Evolutionary conservation across 768 basidiomycete genomes (phyloP), one percentile per base, ranked within the genome.

Genomic region (Astraeus odoratus): DNA sequence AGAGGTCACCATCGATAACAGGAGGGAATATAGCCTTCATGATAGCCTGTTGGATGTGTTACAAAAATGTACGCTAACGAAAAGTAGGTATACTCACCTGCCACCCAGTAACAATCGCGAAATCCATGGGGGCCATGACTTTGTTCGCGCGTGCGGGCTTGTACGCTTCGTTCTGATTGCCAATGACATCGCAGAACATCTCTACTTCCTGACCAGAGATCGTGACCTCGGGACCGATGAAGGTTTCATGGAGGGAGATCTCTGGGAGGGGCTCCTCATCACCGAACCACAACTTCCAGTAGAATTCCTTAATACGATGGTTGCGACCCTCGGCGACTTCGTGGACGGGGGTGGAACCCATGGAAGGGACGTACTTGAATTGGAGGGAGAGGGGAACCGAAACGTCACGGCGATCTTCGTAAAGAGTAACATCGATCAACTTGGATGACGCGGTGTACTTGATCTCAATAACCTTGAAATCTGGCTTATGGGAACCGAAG

Each of bases 261-360:
- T 76, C 65, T 8, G 93, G 87, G 20, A 97, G 73, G 1, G 63
- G 63, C 54, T 85, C 77, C 49, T 87, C 72, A 58, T 92, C 91
- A 29, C 96, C 93, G 61, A 92, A 95, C 96, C 96, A 98, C 26
- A 98, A 68, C 61, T 83, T 83, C 96, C 96, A 99, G 72, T 99
- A 99, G 63, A 98, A 98, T 55, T 86, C 80, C 69, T 96, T 98
- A 71, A 98, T 94, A 50, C 87, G 80, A 44, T 72, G 73, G 69
- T 95, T 98, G 54, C 94, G 83, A 49, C 77, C 87, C 8, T 76
- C 73, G 4, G 81, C 77, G 46, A 95, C 68, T 63, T 98, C 96
- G 58, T 95, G 94, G 53, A 99, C 92, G 19, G 96, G 93, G 2
- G 87, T 85, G 50, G 76, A 96, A 33, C 90, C 91, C 68, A 82